Base-by-base conservation (phyloP, 345 rosid genomes). In the Crucihimalaya himalaica region DNA sequence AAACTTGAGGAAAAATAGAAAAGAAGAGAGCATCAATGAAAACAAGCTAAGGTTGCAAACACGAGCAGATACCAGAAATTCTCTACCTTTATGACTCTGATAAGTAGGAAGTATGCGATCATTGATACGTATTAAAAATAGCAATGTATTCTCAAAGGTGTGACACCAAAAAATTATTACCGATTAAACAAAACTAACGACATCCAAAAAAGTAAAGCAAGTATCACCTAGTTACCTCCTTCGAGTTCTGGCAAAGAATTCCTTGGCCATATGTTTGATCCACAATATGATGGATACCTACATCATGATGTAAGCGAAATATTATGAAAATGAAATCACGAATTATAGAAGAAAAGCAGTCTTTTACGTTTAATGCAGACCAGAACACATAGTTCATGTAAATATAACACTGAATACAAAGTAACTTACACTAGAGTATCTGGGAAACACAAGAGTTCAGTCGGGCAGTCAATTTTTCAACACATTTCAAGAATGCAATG, bases 281-380 rank as follows among this genome's bases (percentile, higher is more conserved):
- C 89, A 73, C 98, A 93, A 73, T 89, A 89, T 35, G 86, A 86
- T 63, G 93, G 96, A 84, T 89, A 91, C 82, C 98, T 93, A 77
- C 70, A 78, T 75, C 78, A 72, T 18, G 50, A 71, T 5, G 29
- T 77, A 21, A 35, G 20, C 14, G 14, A 42, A 64, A 34, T 69
- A 62, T 68, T 35, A 65, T 6, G 8, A 63, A 72, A 68, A 63
- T 32, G 5, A 32, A 63, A 39, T 8, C 19, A 15, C 12, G 1
- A 8, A 64, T 43, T 5, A 63, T 15, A 54, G 7, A 42, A 53
- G 48, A 55, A 48, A 65, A 54, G 14, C 2, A 42, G 57, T 15
- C 19, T 43, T 10, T 53, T 21, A 43, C 37, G n/a, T 23, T 53
- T 21, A 3, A 14, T 50, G 2, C 43, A 50, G 62, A 35, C 34